A percentile compares a stretch with the other conserved stretches of the same genome.
These are phyloP conservation scores for Rutstroemia sp. DNA, from an alignment of 2,329 filamentous ascomycete species.

Conservation along the genomic window DNA sequence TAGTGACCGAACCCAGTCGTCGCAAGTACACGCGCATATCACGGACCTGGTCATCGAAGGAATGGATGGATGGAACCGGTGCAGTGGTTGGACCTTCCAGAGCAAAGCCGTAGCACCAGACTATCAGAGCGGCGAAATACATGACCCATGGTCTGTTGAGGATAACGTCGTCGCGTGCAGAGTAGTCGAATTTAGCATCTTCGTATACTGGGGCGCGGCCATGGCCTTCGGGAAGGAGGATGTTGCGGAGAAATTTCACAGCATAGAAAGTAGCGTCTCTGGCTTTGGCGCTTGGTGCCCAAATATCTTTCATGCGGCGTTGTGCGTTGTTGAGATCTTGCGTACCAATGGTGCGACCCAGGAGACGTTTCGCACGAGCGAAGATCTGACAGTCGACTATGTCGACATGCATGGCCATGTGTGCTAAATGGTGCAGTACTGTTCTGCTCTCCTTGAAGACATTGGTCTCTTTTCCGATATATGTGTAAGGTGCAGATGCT, in stretches of 20 bases:
- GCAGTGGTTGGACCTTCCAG: slow-evolving; percentile 68
- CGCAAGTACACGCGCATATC: slow-evolving; percentile 77
- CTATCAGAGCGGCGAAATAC: slow-evolving; percentile 84
- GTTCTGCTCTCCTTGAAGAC: slow-evolving; percentile 78
- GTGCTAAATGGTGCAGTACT: slow-evolving; percentile 85
- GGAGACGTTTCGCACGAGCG: slow-evolving; percentile 74
- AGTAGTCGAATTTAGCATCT: slow-evolving; percentile 50
- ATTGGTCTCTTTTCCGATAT: slow-evolving; percentile 52
- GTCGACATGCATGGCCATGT: slow-evolving; percentile 97
- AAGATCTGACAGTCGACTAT: slow-evolving; percentile 98
- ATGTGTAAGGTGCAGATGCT: slow-evolving; percentile 46
- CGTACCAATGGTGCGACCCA: slow-evolving; percentile 76
- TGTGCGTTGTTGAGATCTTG: slow-evolving; percentile 75
- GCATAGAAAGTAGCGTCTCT: slow-evolving; percentile 91
- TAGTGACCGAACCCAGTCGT: slow-evolving; percentile 61
- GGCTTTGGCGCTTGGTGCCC: slow-evolving; percentile 83
- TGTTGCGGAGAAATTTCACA: slow-evolving; percentile 78
- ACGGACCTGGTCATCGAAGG: slow-evolving; percentile 59
- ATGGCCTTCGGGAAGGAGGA: slow-evolving; percentile 55
- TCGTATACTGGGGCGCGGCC: slow-evolving; percentile 24
- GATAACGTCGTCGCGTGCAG: slow-evolving; percentile 78
- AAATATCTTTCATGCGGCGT: slow-evolving; percentile 76
- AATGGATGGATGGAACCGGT: slow-evolving; percentile 34
- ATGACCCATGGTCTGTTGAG: slow-evolving; percentile 92
- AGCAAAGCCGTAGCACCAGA: slow-evolving; percentile 93